Evolutionary conservation across 2,329 filamentous ascomycete genomes (phyloP).

Genomic region (Parastagonospora avenae): DNA sequence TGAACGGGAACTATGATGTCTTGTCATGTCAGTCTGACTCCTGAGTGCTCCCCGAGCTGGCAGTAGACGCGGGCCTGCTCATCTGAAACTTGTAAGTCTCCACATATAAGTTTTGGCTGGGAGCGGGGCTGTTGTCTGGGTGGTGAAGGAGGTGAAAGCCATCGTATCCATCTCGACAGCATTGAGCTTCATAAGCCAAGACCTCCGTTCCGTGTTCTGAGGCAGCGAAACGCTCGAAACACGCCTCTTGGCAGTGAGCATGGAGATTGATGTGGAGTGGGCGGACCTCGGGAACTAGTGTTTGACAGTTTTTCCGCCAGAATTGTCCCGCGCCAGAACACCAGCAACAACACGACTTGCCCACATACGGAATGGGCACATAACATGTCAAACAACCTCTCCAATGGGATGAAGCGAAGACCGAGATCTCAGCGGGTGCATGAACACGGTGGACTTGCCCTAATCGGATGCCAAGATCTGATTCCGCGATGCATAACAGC

Average conservation of each 20-base stretch:
- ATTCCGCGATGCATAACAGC: not conserved
- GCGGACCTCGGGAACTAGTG: not conserved
- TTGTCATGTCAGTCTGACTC: too few species aligned
- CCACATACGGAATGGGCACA: not conserved
- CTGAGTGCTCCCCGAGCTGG: too few species aligned
- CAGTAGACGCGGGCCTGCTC: too few species aligned
- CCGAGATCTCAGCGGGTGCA: not conserved
- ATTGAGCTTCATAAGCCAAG: too few species aligned
- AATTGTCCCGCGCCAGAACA: not conserved
- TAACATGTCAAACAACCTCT: not conserved
- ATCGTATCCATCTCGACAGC: too few species aligned
- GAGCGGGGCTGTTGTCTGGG: too few species aligned
- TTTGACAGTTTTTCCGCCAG: slow-evolving; percentile 5
- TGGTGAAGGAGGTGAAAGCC: too few species aligned
- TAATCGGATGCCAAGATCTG: not conserved
- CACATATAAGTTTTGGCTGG: too few species aligned
- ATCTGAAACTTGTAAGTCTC: too few species aligned
- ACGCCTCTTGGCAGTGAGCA: not conserved
- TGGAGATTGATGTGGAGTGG: not conserved
- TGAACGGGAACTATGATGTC: too few species aligned
- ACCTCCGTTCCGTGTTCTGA: not conserved
- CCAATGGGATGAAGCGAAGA: not conserved
- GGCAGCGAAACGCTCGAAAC: not conserved
- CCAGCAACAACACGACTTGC: not conserved
- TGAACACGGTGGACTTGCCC: not conserved